Evolutionary conservation across 2,329 filamentous ascomycete species (phyloP), one percentile per base, ranked within the genome.

Genomic region (Aspergillus neotritici): DNA sequence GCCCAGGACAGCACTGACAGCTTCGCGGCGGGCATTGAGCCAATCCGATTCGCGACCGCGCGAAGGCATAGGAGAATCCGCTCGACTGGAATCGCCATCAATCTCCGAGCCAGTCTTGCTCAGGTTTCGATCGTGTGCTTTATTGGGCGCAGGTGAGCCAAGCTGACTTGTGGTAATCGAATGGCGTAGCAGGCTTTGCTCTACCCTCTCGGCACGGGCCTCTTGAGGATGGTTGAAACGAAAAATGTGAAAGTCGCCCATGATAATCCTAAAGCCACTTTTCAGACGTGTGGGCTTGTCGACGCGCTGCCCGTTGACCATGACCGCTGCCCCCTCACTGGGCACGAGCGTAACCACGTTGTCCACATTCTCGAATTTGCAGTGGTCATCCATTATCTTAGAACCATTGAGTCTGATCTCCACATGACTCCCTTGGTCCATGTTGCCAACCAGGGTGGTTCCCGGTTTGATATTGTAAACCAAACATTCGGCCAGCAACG

Each of bases 241-340:
- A 70, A 98, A 97, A 48, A 98, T 98, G 65, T 98, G 93, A 57
- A 98, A 98, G 66, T 98, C 93, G 32, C 93, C 93, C 8, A 98
- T 75, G 50, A 98, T 98, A 41, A 98, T 86, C 49, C 93, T 85
- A 63, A 90, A 95, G 5, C 93, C 93, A 57, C 90, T 96, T 60
- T 90, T 84, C 34, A 98, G 74, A 52, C 89, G 80, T 53, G 84
- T 89, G 1, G 90, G 83, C 58, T 90, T 89, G 41, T 89, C 82
- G 41, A 97, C 86, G 13, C 90, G 85, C 52, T 91, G 80, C 45
- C 93, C 93, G 58, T 98, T 98, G 40, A 98, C 88, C 93, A 98
- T 98, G 45, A 98, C 87, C 9, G 90, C 88, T 1, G 93, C 93
- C n/a, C 87, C 88, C 56, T 94, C 88, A 48, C 79, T 84, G 0